phyloP scores from a whole-genome alignment of 306 rosid species.

The Senna siamea region DNA sequence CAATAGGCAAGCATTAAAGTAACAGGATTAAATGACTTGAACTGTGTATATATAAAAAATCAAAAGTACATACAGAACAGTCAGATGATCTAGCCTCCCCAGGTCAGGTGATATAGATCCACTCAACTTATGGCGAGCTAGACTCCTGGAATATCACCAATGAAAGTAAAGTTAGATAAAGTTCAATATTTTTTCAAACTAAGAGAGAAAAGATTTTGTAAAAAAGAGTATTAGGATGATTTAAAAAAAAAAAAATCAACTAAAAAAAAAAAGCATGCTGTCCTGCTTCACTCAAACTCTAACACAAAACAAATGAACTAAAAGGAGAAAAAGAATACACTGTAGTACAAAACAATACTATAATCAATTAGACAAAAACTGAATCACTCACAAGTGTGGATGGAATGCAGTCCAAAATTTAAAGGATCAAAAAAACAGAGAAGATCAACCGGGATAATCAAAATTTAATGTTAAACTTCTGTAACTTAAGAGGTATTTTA shows the following conservation, averaged over 20 bases:
- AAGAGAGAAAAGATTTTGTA: background rate
- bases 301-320: conserved; percentile 26
- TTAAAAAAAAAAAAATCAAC: conserved; percentile 10
- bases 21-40: conserved; percentile 26
- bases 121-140: conserved; percentile 74
- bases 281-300: conserved; percentile 24
- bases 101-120: conserved; percentile 83
- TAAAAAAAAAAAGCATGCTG: conserved; percentile 4
- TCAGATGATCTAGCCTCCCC: conserved; percentile 84
- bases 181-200: conserved; percentile 1
- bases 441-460: background rate
- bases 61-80: conserved; percentile 70
- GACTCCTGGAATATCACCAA: conserved; percentile 65
- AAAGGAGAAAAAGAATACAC: background rate
- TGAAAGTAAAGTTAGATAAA: conserved; percentile 42
- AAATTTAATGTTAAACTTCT: background rate
- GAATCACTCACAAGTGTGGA: background rate
- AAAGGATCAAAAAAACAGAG: conserved; percentile 22
- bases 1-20: conserved; percentile 10
- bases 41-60: background rate
- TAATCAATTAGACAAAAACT: background rate
- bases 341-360: background rate
- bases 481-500: background rate
- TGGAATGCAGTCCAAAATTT: conserved; percentile 16
- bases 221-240: conserved; percentile 10